Evolutionary conservation across 2,329 filamentous ascomycete species (phyloP), one percentile per base, ranked within the genome.

Genomic region (Aureobasidium namibiae): DNA sequence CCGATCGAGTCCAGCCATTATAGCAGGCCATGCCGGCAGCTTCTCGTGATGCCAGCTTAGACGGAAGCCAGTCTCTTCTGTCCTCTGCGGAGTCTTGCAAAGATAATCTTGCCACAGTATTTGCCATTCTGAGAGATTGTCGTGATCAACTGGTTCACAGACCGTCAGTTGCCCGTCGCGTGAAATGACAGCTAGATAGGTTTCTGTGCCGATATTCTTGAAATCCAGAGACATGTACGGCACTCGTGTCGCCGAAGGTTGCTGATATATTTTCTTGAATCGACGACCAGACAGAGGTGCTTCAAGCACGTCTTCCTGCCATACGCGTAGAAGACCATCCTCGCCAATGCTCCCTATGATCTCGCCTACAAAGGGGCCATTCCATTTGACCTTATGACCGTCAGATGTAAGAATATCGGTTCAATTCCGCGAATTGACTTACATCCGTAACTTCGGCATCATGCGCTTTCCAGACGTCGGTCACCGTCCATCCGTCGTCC

Each of bases 391-490:
- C 89, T 92, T 68, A 4, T 50, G 18, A 46, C 8, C 8, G 29
- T 59, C 46, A 50, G 23, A 44, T 18, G 31, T 14, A n/a, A 9
- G n/a, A 16, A 2, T 13, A 21, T 4, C 3, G 14, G 2, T 39
- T 3, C 3, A 8, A 7, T 14, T 6, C 14, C n/a, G 24, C 9
- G 31, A 29, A 21, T 48, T 24, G 18, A 48, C 78, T 74, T 76
- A 91, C 89, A 80, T 96, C 90, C 62, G 91, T 80, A 63, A 97
- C 88, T 74, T 96, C 91, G 52, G 90, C 90, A 69, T 90, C 88
- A 71, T 97, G 92, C 18, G 90, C 92, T 49, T 83, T 85, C 90
- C 92, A 96, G 60, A 84, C 90, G 75, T 97, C 92, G 69, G 86
- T 88, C 38, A 94, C 76, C 54, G 83, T 81, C 90, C 91, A 96